Evolutionary conservation across 192 early-diverging fungal genomes (phyloP).

Genomic region (Umbelopsis vinacea): DNA sequence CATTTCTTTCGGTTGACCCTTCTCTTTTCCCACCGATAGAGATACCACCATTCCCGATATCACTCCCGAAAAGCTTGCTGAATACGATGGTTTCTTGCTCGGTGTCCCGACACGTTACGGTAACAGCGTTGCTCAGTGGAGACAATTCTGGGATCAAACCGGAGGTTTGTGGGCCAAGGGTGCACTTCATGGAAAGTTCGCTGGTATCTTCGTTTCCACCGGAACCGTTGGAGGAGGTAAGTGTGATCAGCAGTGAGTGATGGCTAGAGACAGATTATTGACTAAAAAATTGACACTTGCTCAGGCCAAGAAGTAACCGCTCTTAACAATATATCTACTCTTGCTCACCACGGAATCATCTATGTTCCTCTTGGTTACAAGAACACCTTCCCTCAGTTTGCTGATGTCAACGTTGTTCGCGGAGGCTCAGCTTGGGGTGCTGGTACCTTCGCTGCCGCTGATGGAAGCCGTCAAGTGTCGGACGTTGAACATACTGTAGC

Average conservation of each 20-base stretch:
- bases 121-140: slow-evolving; percentile 21
- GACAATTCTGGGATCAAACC: slow-evolving; percentile 47
- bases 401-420: slow-evolving; percentile 49
- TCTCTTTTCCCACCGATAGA: not conserved
- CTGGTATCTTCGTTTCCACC: slow-evolving; percentile 47
- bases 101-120: slow-evolving; percentile 50
- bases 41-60: slow-evolving; percentile 59
- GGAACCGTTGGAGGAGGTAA: slow-evolving; percentile 21
- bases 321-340: slow-evolving; percentile 36
- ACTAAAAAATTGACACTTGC: not conserved
- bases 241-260: not conserved
- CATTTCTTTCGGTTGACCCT: not conserved
- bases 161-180: slow-evolving; percentile 51
- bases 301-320: slow-evolving; percentile 54
- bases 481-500: slow-evolving; percentile 31
- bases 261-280: not conserved
- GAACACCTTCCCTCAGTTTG: slow-evolving; percentile 27
- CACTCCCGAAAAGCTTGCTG: slow-evolving; percentile 53
- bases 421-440: slow-evolving; percentile 64
- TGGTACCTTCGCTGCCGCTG: slow-evolving; percentile 30
- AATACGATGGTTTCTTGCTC: slow-evolving; percentile 72
- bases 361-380: slow-evolving; percentile 55
- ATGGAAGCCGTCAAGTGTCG: slow-evolving; percentile 14
- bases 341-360: slow-evolving; percentile 55
- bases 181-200: slow-evolving; percentile 42